phyloP scores from a whole-genome alignment of 352 stramenopile genomes.

The Phytophthora palmivora region DNA sequence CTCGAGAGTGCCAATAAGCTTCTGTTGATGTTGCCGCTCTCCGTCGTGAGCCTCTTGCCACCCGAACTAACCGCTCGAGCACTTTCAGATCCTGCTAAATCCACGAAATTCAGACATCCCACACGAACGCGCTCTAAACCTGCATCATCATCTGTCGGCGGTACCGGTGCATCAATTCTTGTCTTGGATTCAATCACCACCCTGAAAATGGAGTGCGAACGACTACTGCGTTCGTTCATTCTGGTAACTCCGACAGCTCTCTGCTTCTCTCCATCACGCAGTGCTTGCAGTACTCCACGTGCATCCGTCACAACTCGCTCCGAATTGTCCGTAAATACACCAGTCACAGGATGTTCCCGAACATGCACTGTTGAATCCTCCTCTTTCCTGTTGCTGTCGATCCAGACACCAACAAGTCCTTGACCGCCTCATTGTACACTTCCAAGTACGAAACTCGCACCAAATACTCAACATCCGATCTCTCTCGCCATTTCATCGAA shows the following conservation, averaged over 20 bases:
- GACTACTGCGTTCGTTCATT: slow-evolving; percentile 69
- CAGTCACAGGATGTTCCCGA: slow-evolving; percentile 54
- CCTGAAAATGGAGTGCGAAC: slow-evolving; percentile 63
- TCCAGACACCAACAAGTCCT: slow-evolving; percentile 85
- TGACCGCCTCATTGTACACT: slow-evolving; percentile 98
- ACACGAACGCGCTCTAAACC: slow-evolving; percentile 37
- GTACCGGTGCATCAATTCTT: slow-evolving; percentile 14
- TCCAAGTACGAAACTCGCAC: slow-evolving; percentile 96
- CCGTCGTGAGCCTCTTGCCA: slow-evolving; percentile 56
- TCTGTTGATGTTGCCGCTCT: slow-evolving; percentile 69
- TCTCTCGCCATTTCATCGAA: slow-evolving; percentile 60
- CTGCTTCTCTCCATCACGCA: slow-evolving; percentile 54
- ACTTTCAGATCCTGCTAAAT: slow-evolving; percentile 94
- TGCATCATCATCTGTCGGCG: slow-evolving; percentile 12
- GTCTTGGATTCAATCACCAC: slow-evolving; percentile 53
- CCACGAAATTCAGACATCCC: slow-evolving; percentile 90
- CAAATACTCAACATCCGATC: slow-evolving; percentile 78
- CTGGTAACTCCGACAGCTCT: slow-evolving; percentile 47
- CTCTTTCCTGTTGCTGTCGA: slow-evolving; percentile 21
- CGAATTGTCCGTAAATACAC: slow-evolving; percentile 60
- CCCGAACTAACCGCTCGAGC: slow-evolving; percentile 82
- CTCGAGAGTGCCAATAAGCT: slow-evolving; percentile 84
- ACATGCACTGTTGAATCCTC: slow-evolving; percentile 42
- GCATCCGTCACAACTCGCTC: slow-evolving; percentile 51
- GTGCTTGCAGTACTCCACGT: slow-evolving; percentile 42